Conservation (phyloP, 2,329 filamentous ascomycete species). For the Cadophora luteo-olivacea region DNA sequence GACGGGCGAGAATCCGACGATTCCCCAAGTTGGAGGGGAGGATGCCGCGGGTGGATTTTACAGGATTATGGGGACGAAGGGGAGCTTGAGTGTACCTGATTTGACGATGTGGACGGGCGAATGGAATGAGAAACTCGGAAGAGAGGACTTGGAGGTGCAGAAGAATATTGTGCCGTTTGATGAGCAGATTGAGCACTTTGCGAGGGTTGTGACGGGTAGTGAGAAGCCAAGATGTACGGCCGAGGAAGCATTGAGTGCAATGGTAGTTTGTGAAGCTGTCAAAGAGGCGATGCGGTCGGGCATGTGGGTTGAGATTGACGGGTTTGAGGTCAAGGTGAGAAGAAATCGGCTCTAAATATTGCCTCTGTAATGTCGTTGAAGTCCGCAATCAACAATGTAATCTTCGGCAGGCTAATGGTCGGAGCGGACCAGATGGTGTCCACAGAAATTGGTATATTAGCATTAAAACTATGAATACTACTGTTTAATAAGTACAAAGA, state of each 20-base stretch:
- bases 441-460: background rate
- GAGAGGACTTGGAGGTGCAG: slow-evolving; percentile 32
- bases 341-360: background rate
- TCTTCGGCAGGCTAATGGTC: too few relatives aligned
- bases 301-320: slow-evolving; percentile 30
- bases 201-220: slow-evolving; percentile 52
- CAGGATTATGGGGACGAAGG: slow-evolving; percentile 60
- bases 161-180: slow-evolving; percentile 55
- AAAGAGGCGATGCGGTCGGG: slow-evolving; percentile 51
- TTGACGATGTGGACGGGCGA: slow-evolving; percentile 53
- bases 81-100: slow-evolving; percentile 59
- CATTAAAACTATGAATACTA: background rate
- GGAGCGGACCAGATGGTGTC: too few relatives aligned
- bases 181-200: slow-evolving; percentile 58
- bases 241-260: slow-evolving; percentile 56
- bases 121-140: slow-evolving; percentile 29
- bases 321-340: slow-evolving; percentile 22
- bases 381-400: too few relatives aligned
- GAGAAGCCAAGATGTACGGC: slow-evolving; percentile 55
- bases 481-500: background rate
- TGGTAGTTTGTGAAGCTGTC: slow-evolving; percentile 60
- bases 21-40: slow-evolving; percentile 51
- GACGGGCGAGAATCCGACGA: slow-evolving; percentile 63
- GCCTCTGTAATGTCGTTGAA: too few relatives aligned
- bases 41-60: slow-evolving; percentile 50